Evolutionary conservation across 108 stramenopile species (phyloP), one percentile per base, ranked within the genome.

Genomic region (Skeletonema potamos): DNA sequence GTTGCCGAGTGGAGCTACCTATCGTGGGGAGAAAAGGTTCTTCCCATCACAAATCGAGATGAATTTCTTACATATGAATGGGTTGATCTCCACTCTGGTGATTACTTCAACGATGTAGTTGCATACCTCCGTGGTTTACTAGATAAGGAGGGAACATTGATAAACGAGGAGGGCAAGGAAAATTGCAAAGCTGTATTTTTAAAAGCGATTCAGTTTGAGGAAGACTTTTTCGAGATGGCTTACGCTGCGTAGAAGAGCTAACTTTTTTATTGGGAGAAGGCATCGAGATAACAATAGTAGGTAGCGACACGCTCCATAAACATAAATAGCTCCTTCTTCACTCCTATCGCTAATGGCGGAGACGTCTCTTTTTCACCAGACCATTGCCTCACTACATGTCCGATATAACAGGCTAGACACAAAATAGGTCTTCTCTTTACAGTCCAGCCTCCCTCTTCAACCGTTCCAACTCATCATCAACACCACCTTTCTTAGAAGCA

Each of bases 391-490:
- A 18, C 17, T 48, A 6, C 0, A 48, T 22, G 0, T 15, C 12
- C 46, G 2, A 12, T 39, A 1, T 8, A 13, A 39, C 37, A 24
- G 8, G 43, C 10, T 29, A 51, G 27, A n/a, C 33, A 54, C 18
- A 27, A 6, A n/a, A 12, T 10, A 22, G 15, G 1, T n/a, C 27
- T 5, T 1, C 22, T 26, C 6, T 22, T 75, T 72, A 84, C 22
- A 84, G 68, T 32, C 83, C 83, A 41, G 83, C 83, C 26, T 87
- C 86, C 34, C 66, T 83, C 68, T 94, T 95, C 73, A 96, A 57
- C 58, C 87, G 84, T 63, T 92, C 93, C 58, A 97, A 81, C 81
- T 97, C 97, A 68, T 90, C 94, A 57, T 96, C 94, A 8, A 96
- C 78, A 37, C 60, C 87, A 46, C 36, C 62, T 30, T 72, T 76